A percentile compares a stretch with the other conserved stretches of the same genome.
Conservation (phyloP, 805 yeast genomes). For the Candida nitratophila region DNA sequence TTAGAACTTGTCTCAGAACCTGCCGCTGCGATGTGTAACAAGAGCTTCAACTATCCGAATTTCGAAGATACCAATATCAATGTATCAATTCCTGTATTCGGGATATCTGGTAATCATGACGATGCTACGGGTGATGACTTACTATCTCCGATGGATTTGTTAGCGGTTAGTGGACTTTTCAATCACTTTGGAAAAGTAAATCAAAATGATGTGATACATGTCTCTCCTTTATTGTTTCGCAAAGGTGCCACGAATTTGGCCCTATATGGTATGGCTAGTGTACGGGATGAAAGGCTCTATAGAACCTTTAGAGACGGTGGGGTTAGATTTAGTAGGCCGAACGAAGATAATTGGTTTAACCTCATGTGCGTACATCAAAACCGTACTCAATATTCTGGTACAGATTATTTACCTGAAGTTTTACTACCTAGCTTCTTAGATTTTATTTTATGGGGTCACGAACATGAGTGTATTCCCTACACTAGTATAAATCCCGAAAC, state of each 20-base stretch:
- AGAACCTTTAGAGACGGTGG: constrained; percentile 75
- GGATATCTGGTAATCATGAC: constrained; percentile 94
- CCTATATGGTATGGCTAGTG: constrained; percentile 80
- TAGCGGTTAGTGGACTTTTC: constrained; percentile 73
- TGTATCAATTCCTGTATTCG: constrained; percentile 84
- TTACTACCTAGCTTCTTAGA: constrained; percentile 79
- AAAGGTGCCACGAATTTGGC: constrained; percentile 82
- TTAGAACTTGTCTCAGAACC: constrained; percentile 81
- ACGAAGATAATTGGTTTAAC: constrained; percentile 69
- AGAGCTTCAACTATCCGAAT: constrained; percentile 62
- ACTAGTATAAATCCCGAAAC: constrained; percentile 51
- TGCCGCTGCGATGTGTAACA: constrained; percentile 46
- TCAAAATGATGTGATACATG: constrained; percentile 65
- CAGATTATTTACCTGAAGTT: constrained; percentile 78
- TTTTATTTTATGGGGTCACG: constrained; percentile 94
- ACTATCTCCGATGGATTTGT: constrained; percentile 78
- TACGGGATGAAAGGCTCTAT: constrained; percentile 82
- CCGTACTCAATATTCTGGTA: constrained; percentile 72
- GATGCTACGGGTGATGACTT: constrained; percentile 87
- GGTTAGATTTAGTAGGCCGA: constrained; percentile 74
- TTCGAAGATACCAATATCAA: constrained; percentile 89
- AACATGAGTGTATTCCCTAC: constrained; percentile 84
- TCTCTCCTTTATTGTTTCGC: constrained; percentile 71
- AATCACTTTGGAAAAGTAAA: constrained; percentile 85
- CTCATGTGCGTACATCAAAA: constrained; percentile 88